phyloP scores from a whole-genome alignment of 148 eudicot genomes.

The Spergularia bocconei region DNA sequence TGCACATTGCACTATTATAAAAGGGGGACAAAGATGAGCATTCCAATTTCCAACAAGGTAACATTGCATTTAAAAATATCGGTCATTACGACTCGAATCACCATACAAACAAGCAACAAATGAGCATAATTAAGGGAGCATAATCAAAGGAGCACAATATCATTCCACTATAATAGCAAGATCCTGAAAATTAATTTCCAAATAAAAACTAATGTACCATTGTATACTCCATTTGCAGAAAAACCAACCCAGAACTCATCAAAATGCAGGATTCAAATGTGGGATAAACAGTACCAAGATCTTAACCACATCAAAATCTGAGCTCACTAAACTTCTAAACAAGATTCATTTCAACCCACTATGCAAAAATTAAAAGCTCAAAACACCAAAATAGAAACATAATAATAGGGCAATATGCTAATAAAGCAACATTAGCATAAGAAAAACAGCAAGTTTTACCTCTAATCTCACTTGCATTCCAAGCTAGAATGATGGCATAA shows the following conservation, averaged over 20 bases:
- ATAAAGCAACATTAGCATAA: conserved; percentile 32
- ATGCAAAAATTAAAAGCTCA: neutral
- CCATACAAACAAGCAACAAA: conserved; percentile 1
- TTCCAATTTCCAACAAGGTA: neutral
- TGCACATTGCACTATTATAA: neutral
- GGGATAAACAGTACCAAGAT: neutral
- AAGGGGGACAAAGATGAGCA: neutral
- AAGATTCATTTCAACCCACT: neutral
- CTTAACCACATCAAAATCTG: neutral
- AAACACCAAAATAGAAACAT: conserved; percentile 20
- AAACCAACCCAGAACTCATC: conserved; percentile 20
- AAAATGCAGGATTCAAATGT: conserved; percentile 12
- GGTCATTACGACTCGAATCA: neutral
- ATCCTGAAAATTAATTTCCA: neutral
- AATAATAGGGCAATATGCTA: neutral
- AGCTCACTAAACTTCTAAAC: conserved; percentile 11
- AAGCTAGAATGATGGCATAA: conserved; percentile 45
- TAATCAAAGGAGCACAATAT: neutral
- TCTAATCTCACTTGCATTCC: conserved; percentile 50
- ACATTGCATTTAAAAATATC: neutral
- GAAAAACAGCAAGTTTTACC: conserved; percentile 21
- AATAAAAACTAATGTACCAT: conserved; percentile 20
- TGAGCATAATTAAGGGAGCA: neutral
- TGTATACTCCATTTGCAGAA: conserved; percentile 23
- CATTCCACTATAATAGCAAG: neutral